Evolutionary conservation across 345 rosid species (phyloP).

Genomic region (Melaleuca quinquenervia): DNA sequence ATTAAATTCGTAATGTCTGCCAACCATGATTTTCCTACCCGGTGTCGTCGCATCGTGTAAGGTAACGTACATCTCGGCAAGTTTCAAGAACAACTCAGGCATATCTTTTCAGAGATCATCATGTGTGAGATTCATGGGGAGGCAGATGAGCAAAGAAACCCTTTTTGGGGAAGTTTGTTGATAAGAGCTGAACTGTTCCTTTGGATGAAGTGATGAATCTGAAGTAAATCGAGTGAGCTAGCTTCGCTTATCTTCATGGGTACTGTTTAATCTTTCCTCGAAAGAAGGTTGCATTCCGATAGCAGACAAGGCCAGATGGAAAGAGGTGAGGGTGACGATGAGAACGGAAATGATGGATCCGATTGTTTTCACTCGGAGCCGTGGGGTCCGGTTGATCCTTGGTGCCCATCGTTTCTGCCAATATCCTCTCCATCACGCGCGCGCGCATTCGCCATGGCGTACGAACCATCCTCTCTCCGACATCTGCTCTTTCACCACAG

Average conservation of each 20-base stretch:
- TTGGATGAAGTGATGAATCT: neutral
- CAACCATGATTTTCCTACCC: neutral
- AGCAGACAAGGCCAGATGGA: neutral
- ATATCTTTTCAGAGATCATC: neutral
- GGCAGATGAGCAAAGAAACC: neutral
- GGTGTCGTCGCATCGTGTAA: neutral
- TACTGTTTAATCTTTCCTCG: neutral
- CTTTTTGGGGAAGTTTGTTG: neutral
- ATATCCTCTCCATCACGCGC: neutral
- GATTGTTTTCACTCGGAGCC: neutral
- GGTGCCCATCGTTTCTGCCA: neutral
- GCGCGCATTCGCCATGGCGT: neutral
- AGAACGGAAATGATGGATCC: neutral
- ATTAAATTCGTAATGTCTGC: fast-evolving
- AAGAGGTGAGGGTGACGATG: neutral
- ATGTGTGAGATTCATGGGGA: neutral
- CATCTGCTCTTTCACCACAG: neutral
- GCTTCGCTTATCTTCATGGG: neutral
- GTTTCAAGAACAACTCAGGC: neutral
- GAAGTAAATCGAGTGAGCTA: neutral
- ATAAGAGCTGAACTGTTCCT: neutral
- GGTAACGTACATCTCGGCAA: neutral
- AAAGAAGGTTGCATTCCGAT: neutral
- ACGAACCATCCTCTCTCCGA: neutral
- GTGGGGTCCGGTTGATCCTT: neutral